These are phyloP conservation scores for Sphaerostilbella broomeana DNA, from an alignment of 2,329 filamentous ascomycete genomes.

Conservation along the genomic window DNA sequence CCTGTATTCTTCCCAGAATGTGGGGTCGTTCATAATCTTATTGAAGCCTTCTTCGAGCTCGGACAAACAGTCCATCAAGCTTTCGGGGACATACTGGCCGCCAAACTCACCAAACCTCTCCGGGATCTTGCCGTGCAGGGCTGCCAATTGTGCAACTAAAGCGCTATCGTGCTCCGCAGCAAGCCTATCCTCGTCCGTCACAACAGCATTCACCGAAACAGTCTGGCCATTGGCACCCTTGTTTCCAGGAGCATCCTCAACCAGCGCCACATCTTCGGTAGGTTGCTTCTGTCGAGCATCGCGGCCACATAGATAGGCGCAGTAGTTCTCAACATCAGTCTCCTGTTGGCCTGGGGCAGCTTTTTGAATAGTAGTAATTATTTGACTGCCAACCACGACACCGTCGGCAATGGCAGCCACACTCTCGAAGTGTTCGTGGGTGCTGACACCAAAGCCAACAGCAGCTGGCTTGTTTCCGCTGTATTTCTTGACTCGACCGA, in stretches of 20 bases:
- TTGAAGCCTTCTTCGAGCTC: slow-evolving; percentile 91
- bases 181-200: slow-evolving; percentile 64
- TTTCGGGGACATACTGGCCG: slow-evolving; percentile 95
- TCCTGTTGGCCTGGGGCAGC: slow-evolving; percentile 32
- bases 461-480: slow-evolving; percentile 86
- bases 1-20: slow-evolving; percentile 95
- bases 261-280: slow-evolving; percentile 61
- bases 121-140: slow-evolving; percentile 73
- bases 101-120: slow-evolving; percentile 92
- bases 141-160: slow-evolving; percentile 76
- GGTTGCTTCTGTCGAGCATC: slow-evolving; percentile 31
- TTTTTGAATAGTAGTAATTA: slow-evolving; percentile 66
- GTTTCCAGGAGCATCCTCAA: slow-evolving; percentile 58
- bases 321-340: slow-evolving; percentile 79
- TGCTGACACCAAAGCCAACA: slow-evolving; percentile 94
- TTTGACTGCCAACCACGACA: slow-evolving; percentile 94
- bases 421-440: slow-evolving; percentile 83
- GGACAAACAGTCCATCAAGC: slow-evolving; percentile 91
- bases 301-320: slow-evolving; percentile 58
- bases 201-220: slow-evolving; percentile 50
- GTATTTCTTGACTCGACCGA: slow-evolving; percentile 83
- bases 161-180: slow-evolving; percentile 46
- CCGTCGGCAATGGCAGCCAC: slow-evolving; percentile 82
- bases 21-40: slow-evolving; percentile 74
- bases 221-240: slow-evolving; percentile 29